phyloP scores from a whole-genome alignment of 192 early-diverging fungal species.

The Gaertneriomyces semiglobifer region DNA sequence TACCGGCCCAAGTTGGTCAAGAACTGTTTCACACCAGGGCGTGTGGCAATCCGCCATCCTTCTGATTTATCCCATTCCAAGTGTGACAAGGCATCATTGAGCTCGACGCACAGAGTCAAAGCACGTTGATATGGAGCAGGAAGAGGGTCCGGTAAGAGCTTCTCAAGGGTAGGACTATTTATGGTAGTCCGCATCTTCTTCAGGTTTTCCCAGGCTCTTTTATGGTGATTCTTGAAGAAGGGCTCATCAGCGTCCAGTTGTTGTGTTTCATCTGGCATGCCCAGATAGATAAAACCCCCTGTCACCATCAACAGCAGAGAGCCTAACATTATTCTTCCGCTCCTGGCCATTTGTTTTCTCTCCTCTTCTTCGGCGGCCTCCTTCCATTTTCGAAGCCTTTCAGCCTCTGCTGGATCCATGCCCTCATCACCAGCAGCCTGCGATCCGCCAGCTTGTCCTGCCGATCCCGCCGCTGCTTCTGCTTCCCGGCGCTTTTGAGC shows the following conservation, averaged over 20 bases:
- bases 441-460: background rate
- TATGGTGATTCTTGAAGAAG: slow-evolving; percentile 34
- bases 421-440: background rate
- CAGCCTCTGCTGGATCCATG: slow-evolving; percentile 37
- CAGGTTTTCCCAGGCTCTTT: slow-evolving; percentile 34
- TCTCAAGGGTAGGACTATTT: slow-evolving; percentile 47
- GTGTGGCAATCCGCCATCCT: slow-evolving; percentile 95
- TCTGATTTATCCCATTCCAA: slow-evolving; percentile 93
- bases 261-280: slow-evolving; percentile 34
- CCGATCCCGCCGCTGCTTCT: slow-evolving; percentile 10
- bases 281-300: slow-evolving; percentile 33
- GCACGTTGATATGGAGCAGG: slow-evolving; percentile 80
- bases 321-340: slow-evolving; percentile 8
- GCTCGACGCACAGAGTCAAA: slow-evolving; percentile 91
- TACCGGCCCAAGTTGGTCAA: slow-evolving; percentile 83
- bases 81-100: slow-evolving; percentile 91
- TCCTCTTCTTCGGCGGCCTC: slow-evolving; percentile 38
- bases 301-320: slow-evolving; percentile 3
- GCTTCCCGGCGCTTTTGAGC: slow-evolving; percentile 33
- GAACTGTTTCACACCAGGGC: slow-evolving; percentile 95
- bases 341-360: slow-evolving; percentile 30
- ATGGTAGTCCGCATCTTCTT: slow-evolving; percentile 14
- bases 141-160: slow-evolving; percentile 88
- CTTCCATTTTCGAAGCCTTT: slow-evolving; percentile 34
- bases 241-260: slow-evolving; percentile 19